Conservation (phyloP, 192 early-diverging fungal genomes). For the Podila minutissima region DNA sequence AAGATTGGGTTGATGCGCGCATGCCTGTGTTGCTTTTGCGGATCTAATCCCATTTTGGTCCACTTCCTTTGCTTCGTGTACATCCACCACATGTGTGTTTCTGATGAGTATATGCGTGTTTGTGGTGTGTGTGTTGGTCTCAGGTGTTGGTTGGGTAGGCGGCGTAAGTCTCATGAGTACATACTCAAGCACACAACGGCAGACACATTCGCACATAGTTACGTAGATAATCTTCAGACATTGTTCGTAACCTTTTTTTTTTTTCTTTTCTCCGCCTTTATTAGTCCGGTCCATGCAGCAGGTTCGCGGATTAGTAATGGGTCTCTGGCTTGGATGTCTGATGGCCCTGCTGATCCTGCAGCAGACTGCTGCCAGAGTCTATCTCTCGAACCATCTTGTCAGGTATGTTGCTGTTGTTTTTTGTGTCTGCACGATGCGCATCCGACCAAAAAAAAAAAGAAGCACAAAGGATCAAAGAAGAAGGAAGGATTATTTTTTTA, state of each 20-base stretch:
- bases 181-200: background rate
- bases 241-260: background rate
- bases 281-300: conserved; percentile 48
- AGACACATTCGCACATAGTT: background rate
- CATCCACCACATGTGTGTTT: too few species aligned
- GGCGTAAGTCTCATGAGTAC: background rate
- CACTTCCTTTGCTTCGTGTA: too few species aligned
- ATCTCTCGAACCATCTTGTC: conserved; percentile 18
- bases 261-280: background rate
- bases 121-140: too few species aligned
- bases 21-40: too few species aligned
- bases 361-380: conserved; percentile 25
- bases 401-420: background rate
- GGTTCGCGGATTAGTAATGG: conserved; percentile 43
- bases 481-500: too few species aligned
- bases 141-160: too few species aligned
- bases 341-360: conserved; percentile 32
- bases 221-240: background rate
- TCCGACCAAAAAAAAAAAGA: too few species aligned
- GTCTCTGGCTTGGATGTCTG: conserved; percentile 39
- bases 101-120: too few species aligned
- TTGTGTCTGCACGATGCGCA: too few species aligned
- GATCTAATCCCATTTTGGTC: too few species aligned
- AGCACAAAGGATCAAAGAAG: too few species aligned
- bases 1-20: too few species aligned